These are phyloP conservation scores for Cicer pinnatifidum DNA, from an alignment of 306 rosid species.

Conservation along the genomic window DNA sequence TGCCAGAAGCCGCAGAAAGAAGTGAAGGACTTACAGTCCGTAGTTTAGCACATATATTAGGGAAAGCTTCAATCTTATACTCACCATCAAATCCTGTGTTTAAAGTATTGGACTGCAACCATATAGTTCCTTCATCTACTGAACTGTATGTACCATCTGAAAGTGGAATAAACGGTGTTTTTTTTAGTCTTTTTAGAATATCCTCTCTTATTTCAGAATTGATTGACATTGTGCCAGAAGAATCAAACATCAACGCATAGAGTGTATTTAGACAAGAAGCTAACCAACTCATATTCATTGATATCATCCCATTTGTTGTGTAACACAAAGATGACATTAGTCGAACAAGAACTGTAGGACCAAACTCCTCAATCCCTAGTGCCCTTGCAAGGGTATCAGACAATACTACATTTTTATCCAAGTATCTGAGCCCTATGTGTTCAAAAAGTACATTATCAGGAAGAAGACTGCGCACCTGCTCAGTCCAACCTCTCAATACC, in stretches of 20 bases:
- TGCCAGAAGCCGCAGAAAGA: conserved; percentile 61
- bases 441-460: conserved; percentile 64
- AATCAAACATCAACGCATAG: conserved; percentile 51
- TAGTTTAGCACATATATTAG: conserved; percentile 68
- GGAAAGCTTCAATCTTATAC: conserved; percentile 70
- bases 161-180: conserved; percentile 75
- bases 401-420: conserved; percentile 64
- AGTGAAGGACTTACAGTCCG: conserved; percentile 74
- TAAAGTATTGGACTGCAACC: conserved; percentile 68
- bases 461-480: conserved; percentile 68
- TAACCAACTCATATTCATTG: conserved; percentile 78
- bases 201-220: conserved; percentile 55
- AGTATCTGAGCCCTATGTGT: conserved; percentile 85
- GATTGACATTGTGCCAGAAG: conserved; percentile 51
- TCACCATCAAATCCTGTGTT: conserved; percentile 59
- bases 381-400: conserved; percentile 73
- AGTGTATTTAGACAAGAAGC: conserved; percentile 69
- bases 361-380: conserved; percentile 86
- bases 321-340: conserved; percentile 62
- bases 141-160: conserved; percentile 86
- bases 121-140: conserved; percentile 74
- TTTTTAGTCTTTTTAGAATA: conserved; percentile 55
- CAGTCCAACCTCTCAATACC: conserved; percentile 90
- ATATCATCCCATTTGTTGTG: conserved; percentile 51
- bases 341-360: conserved; percentile 69